Conservation (phyloP, 352 stramenopile species). For the Globisporangium ultimum region DNA sequence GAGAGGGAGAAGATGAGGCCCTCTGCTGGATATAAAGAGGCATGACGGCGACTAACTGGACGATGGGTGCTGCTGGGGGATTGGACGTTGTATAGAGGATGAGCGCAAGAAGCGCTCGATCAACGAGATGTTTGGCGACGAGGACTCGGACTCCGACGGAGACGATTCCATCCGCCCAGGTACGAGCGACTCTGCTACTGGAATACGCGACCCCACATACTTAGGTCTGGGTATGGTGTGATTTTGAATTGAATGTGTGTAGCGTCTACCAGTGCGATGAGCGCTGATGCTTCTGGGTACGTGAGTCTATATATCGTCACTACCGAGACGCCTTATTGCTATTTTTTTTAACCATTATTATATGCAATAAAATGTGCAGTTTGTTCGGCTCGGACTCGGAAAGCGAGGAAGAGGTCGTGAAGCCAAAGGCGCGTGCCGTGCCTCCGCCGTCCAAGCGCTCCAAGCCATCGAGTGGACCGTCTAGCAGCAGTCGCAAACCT, state of each 20-base stretch:
- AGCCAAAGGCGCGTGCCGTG: slow-evolving; percentile 34
- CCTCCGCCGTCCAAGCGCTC: slow-evolving; percentile 43
- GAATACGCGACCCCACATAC: neutral
- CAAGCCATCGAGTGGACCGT: slow-evolving; percentile 25
- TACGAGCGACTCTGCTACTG: slow-evolving; percentile 13
- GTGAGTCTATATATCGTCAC: neutral
- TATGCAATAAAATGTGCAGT: slow-evolving; percentile 16
- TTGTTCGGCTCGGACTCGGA: slow-evolving; percentile 87
- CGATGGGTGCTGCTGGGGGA: neutral
- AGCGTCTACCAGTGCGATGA: slow-evolving; percentile 39
- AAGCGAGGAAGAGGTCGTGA: slow-evolving; percentile 67
- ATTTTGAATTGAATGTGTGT: neutral
- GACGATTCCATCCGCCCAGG: slow-evolving; percentile 48
- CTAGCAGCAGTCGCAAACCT: slow-evolving; percentile 6
- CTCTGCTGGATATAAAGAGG: neutral
- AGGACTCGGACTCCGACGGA: slow-evolving; percentile 73
- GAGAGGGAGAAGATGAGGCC: neutral
- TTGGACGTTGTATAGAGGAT: slow-evolving; percentile 37
- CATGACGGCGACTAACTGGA: neutral
- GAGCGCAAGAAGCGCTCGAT: slow-evolving; percentile 84
- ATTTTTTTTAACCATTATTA: neutral
- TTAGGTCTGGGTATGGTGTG: neutral
- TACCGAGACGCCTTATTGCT: no score
- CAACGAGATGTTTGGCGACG: slow-evolving; percentile 87
- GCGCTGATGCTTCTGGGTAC: slow-evolving; percentile 71